These are phyloP conservation scores for Citrus unshiu DNA, from an alignment of 345 rosid genomes.

Conservation along the genomic window DNA sequence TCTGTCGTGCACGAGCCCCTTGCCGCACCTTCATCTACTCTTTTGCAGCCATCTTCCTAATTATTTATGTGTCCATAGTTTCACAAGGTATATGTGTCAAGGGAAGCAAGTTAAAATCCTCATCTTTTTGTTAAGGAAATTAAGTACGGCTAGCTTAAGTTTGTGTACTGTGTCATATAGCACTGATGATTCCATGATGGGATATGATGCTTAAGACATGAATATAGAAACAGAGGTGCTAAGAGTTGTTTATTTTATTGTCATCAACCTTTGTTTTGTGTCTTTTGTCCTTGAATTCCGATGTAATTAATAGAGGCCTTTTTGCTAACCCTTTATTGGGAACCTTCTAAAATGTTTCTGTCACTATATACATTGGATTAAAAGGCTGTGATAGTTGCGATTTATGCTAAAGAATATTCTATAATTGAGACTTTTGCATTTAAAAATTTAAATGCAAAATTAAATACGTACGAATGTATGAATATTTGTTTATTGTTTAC, in stretches of 20 bases:
- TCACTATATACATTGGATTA: no score
- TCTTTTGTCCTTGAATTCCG: not conserved
- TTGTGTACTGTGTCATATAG: not conserved
- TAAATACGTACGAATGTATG: not conserved
- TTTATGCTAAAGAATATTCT: not conserved
- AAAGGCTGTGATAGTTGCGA: not conserved
- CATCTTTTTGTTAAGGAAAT: not conserved
- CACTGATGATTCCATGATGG: not conserved
- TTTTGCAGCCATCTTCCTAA: conserved; percentile 42
- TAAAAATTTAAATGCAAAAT: not conserved
- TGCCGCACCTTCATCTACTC: conserved; percentile 39
- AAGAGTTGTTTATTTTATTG: not conserved
- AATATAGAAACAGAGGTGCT: not conserved
- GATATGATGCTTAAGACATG: not conserved
- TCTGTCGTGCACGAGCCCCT: conserved; percentile 96
- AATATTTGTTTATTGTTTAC: not conserved
- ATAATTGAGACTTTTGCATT: not conserved
- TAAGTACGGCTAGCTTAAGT: conserved; percentile 4
- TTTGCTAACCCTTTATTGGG: not conserved
- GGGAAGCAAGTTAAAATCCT: not conserved
- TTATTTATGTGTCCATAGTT: not conserved
- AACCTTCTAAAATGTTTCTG: not conserved
- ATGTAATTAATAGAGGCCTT: not conserved
- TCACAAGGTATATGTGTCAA: not conserved
- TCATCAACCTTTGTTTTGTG: not conserved